Evolutionary conservation across 495 filamentous ascomycete species (phyloP).

Genomic region (Massariosphaeria phaeospora): DNA sequence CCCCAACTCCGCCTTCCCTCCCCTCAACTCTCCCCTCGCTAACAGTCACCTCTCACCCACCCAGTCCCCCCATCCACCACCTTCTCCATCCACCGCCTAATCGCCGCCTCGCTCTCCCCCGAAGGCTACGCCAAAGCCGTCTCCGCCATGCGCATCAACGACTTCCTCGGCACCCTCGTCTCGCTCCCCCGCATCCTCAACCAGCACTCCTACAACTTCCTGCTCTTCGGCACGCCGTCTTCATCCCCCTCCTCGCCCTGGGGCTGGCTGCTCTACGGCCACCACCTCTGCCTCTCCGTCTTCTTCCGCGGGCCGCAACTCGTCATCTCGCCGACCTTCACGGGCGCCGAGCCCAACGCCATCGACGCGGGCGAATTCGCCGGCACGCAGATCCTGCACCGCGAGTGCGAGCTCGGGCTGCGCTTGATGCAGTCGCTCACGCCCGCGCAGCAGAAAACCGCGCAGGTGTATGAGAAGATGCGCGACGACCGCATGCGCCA

Average conservation of each 20-base stretch:
- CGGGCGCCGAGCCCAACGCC: slow-evolving; percentile 69
- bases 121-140: slow-evolving; percentile 68
- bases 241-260: slow-evolving; percentile 51
- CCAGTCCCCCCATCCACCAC: slow-evolving; percentile 34
- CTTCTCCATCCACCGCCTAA: slow-evolving; percentile 48
- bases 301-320: slow-evolving; percentile 59
- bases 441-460: slow-evolving; percentile 45
- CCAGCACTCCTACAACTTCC: slow-evolving; percentile 70
- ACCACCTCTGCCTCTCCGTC: slow-evolving; percentile 67
- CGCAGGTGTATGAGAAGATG: slow-evolving; percentile 53
- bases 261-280: slow-evolving; percentile 72
- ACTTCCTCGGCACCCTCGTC: slow-evolving; percentile 68
- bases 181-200: slow-evolving; percentile 59
- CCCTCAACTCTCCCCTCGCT: background rate
- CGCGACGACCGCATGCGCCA: slow-evolving; percentile 57
- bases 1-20: background rate
- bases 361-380: slow-evolving; percentile 59
- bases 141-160: slow-evolving; percentile 69
- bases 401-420: slow-evolving; percentile 60
- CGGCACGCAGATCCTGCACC: slow-evolving; percentile 59
- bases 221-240: slow-evolving; percentile 55
- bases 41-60: background rate
- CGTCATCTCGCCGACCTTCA: slow-evolving; percentile 65
- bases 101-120: slow-evolving; percentile 55
- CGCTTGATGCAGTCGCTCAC: slow-evolving; percentile 62